Conservation (phyloP, 2,329 filamentous ascomycete genomes). For the Talaromyces verruculosus region DNA sequence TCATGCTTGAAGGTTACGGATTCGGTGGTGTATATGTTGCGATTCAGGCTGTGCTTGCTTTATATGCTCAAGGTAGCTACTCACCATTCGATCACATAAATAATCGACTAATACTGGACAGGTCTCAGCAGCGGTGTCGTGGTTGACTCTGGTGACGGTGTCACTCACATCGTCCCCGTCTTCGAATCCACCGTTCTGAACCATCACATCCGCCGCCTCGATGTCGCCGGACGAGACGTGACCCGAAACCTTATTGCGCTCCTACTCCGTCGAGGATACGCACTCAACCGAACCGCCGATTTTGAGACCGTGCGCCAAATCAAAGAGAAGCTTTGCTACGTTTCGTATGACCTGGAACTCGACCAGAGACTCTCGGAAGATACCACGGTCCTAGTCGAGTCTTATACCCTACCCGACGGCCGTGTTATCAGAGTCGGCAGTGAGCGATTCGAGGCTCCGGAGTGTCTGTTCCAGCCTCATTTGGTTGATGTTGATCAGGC, state of each 20-base stretch:
- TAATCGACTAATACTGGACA: conserved; percentile 34
- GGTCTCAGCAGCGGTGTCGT: conserved; percentile 92
- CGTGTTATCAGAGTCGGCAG: conserved; percentile 94
- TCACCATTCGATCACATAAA: not conserved
- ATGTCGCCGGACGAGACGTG: conserved; percentile 94
- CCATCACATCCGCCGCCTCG: conserved; percentile 88
- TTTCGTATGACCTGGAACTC: conserved; percentile 94
- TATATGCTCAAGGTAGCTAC: conserved; percentile 84
- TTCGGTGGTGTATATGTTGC: conserved; percentile 98
- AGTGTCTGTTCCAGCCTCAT: conserved; percentile 98
- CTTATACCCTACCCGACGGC: conserved; percentile 94
- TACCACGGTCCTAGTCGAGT: conserved; percentile 94
- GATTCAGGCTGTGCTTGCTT: conserved; percentile 91
- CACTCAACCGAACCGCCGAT: conserved; percentile 95
- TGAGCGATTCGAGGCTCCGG: conserved; percentile 95
- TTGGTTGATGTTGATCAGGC: conserved; percentile 96
- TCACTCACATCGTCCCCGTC: conserved; percentile 97
- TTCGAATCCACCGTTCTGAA: conserved; percentile 98
- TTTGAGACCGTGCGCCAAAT: conserved; percentile 99
- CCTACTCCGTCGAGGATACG: conserved; percentile 88
- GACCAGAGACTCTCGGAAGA: conserved; percentile 96
- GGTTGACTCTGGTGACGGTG: conserved; percentile 95
- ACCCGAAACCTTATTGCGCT: conserved; percentile 98
- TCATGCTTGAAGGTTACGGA: conserved; percentile 97
- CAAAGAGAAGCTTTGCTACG: conserved; percentile 99